A percentile compares a stretch with the other conserved stretches of the same genome.
Evolutionary conservation across 352 stramenopile species (phyloP).

Genomic region (Pythium guiyangense): DNA sequence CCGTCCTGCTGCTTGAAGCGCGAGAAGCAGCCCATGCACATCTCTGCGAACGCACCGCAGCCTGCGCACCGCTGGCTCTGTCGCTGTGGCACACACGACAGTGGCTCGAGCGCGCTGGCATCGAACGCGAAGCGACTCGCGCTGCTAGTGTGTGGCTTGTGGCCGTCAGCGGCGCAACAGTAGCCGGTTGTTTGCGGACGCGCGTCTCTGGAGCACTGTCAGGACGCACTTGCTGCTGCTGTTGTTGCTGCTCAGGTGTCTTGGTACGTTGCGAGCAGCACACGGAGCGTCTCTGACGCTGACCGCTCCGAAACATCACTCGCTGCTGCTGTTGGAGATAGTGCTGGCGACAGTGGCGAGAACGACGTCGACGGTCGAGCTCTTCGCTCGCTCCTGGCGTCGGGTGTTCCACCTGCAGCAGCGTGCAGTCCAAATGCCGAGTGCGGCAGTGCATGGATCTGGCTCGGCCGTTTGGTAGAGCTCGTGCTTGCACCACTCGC

Average conservation of each 20-base stretch:
- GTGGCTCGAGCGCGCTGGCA: too few species aligned
- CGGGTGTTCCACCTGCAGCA: too few species aligned
- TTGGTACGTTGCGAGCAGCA: conserved; percentile 20
- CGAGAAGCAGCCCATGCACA: conserved; percentile 68
- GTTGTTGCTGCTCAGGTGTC: conserved; percentile 4
- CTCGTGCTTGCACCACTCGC: not conserved
- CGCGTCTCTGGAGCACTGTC: conserved; percentile 7
- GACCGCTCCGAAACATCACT: conserved; percentile 10
- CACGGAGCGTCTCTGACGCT: conserved; percentile 28
- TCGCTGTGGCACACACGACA: too few species aligned
- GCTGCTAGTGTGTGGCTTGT: too few species aligned
- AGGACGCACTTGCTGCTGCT: too few species aligned
- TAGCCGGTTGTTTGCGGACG: conserved; percentile 1
- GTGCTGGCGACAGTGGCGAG: not conserved
- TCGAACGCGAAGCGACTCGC: not conserved
- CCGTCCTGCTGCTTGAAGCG: conserved; percentile 58
- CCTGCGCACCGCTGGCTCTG: conserved; percentile 42
- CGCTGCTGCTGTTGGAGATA: not conserved
- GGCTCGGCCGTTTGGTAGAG: not conserved
- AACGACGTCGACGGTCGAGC: conserved; percentile 1
- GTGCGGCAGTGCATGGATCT: not conserved
- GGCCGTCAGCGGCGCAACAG: not conserved
- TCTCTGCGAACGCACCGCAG: conserved; percentile 57
- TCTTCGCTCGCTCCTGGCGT: not conserved
- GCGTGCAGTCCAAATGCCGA: not conserved